Evolutionary conservation across 1,284 basidiomycete genomes (phyloP), one percentile per base, ranked within the genome.

Genomic region (Ganoderma meredithae): DNA sequence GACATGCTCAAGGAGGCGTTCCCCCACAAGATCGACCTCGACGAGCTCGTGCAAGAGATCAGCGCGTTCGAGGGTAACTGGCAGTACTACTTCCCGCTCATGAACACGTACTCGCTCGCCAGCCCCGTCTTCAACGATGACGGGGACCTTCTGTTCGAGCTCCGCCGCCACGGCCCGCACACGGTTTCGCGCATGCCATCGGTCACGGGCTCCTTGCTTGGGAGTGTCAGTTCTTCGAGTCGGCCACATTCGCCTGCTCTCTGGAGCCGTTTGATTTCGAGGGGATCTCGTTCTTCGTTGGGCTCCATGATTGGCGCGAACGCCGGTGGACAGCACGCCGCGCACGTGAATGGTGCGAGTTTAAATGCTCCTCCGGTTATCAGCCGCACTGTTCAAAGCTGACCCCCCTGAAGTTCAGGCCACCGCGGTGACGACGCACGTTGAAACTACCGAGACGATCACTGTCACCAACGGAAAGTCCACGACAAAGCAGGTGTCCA

Each of bases 141-240:
- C 41, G 79, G 79, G 9, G 79, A 80, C 62, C 68, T 80, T 3
- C 64, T 80, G 7, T 78, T 80, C 67, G 78, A 80, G 71, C 72
- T 79, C 10, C 72, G 74, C 17, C 73, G 73, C 7, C 33, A 64
- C 22, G 56, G 63, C 40, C 27, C 63, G 27, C 27, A 31, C 43
- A 40, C 63, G n/a, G 27, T 15, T 40, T 25, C 63, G 56, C 44
- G 63, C 17, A 52, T 47, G 25, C 63, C 63, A 0, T 60, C 39
- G 8, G 22, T 43, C 3, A 44, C 63, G n/a, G 49, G 56, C 33
- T 60, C 56, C 22, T 43, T 15, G 1, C 43, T 58, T n/a, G 47
- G 31, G 27, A 55, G 63, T 9, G 27, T 43, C 31, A 47, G 13
- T 13, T 49, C 47, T 25, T 2, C 36, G 36, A 7, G 36, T 9